These are phyloP conservation scores for Meira miltonrushii DNA, from an alignment of 1,284 basidiomycete species.

Conservation along the genomic window DNA sequence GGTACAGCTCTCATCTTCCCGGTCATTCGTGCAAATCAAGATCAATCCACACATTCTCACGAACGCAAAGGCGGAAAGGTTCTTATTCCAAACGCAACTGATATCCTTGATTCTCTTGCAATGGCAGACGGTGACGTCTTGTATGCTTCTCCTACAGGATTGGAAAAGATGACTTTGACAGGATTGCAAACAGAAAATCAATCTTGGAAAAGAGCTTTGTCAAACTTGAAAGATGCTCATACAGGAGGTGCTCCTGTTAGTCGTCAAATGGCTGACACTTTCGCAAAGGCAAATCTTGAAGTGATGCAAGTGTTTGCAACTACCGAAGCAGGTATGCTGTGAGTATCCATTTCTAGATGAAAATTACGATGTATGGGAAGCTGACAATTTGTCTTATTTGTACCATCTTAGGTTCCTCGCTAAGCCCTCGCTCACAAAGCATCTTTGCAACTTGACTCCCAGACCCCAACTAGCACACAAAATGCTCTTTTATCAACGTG, in stretches of 20 bases:
- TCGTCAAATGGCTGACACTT: background rate
- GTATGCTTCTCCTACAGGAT: background rate
- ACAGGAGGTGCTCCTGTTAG: background rate
- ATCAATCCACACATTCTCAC: background rate
- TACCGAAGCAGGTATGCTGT: slow-evolving; percentile 1
- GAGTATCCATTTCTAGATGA: background rate
- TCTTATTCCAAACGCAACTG: background rate
- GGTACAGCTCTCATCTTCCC: background rate
- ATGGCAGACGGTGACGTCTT: background rate
- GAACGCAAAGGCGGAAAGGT: background rate
- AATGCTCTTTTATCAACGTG: background rate
- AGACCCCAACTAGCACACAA: background rate
- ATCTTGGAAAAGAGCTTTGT: background rate
- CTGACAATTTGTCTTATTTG: background rate
- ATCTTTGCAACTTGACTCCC: background rate
- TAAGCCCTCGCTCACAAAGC: background rate
- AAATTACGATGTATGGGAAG: too few species aligned
- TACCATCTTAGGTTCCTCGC: background rate
- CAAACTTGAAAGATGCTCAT: background rate
- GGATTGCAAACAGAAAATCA: background rate
- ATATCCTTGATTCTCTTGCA: background rate
- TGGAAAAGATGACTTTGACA: background rate
- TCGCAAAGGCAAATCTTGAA: background rate
- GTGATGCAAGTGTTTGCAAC: slow-evolving; percentile 2
- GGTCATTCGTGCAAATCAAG: background rate